A percentile compares a stretch with the other conserved stretches of the same genome.
Conservation (phyloP, 1,139 yeast genomes). For the Yamadazyma triangularis region DNA sequence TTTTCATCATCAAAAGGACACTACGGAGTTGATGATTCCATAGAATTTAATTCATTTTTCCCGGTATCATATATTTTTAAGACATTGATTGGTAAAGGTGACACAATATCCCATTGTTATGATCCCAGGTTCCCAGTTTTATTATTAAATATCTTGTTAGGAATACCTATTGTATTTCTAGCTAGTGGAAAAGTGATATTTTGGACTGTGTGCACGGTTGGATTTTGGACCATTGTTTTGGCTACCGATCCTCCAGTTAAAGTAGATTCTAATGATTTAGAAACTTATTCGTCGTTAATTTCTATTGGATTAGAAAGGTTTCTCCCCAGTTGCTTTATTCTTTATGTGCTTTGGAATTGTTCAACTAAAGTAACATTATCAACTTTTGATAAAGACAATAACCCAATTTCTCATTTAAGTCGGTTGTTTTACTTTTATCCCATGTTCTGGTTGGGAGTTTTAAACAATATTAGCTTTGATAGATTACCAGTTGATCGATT, state of each 20-base stretch:
- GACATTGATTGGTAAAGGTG: conserved; percentile 9
- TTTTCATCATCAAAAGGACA: conserved; percentile 48
- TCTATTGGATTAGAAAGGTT: conserved; percentile 72
- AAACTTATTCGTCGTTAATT: conserved; percentile 54
- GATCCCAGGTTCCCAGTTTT: conserved; percentile 65
- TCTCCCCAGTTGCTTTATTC: conserved; percentile 68
- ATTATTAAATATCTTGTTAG: conserved; percentile 52
- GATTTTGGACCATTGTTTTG: conserved; percentile 80
- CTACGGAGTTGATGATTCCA: conserved; percentile 50
- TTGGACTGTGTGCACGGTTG: conserved; percentile 62
- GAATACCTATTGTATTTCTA: conserved; percentile 55
- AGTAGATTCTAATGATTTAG: conserved; percentile 50
- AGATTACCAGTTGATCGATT: conserved; percentile 83
- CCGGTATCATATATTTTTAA: conserved; percentile 69
- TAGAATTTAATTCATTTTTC: conserved; percentile 66
- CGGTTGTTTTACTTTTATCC: conserved; percentile 71
- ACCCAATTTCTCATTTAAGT: conserved; percentile 39
- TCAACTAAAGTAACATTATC: conserved; percentile 40
- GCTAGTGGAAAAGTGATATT: conserved; percentile 53
- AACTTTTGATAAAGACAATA: conserved; percentile 20
- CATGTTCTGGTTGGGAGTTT: conserved; percentile 76
- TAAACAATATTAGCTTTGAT: conserved; percentile 86
- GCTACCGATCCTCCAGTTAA: conserved; percentile 79
- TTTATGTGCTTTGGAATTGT: conserved; percentile 67
- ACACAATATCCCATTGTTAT: conserved; percentile 43